Evolutionary conservation across 164 flowering plant genomes (phyloP).

Genomic region (Brasenia schreberi): DNA sequence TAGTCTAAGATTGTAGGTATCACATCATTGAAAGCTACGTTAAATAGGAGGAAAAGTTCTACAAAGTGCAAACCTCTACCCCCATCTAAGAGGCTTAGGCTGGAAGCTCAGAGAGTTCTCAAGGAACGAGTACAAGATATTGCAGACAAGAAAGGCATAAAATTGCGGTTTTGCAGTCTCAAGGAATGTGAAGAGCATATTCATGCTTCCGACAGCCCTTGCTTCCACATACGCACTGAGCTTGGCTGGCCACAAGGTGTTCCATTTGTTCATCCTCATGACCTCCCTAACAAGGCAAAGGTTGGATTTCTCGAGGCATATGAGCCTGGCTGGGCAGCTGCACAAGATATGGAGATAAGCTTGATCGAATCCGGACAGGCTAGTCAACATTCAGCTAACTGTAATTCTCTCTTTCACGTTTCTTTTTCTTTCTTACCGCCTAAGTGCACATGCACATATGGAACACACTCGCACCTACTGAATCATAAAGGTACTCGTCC

Average conservation of each 20-base stretch:
- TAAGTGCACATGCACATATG: neutral
- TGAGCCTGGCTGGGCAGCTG: conserved; percentile 92
- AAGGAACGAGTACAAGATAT: conserved; percentile 96
- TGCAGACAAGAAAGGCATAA: conserved; percentile 95
- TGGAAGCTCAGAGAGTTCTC: conserved; percentile 89
- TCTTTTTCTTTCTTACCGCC: neutral
- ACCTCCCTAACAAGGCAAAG: conserved; percentile 92
- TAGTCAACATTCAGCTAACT: conserved; percentile 43
- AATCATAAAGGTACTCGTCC: too few relatives aligned
- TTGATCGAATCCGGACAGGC: conserved; percentile 50
- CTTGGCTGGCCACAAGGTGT: conserved; percentile 98
- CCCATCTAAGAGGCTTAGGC: conserved; percentile 90
- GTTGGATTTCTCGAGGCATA: conserved; percentile 92
- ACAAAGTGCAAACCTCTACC: conserved; percentile 80
- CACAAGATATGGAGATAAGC: conserved; percentile 84
- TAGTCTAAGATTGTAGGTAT: conserved; percentile 51
- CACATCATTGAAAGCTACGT: conserved; percentile 68
- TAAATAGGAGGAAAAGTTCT: conserved; percentile 60
- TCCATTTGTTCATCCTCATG: conserved; percentile 99
- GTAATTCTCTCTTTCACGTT: conserved; percentile 16
- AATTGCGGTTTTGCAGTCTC: conserved; percentile 78
- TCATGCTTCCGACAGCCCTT: conserved; percentile 71
- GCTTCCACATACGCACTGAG: conserved; percentile 68
- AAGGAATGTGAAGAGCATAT: conserved; percentile 89
- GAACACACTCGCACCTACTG: too few relatives aligned